Percentiles rank a stretch among this genome's conserved stretches.
Conservation (phyloP, 768 basidiomycete genomes). For the Kwoniella pini region DNA sequence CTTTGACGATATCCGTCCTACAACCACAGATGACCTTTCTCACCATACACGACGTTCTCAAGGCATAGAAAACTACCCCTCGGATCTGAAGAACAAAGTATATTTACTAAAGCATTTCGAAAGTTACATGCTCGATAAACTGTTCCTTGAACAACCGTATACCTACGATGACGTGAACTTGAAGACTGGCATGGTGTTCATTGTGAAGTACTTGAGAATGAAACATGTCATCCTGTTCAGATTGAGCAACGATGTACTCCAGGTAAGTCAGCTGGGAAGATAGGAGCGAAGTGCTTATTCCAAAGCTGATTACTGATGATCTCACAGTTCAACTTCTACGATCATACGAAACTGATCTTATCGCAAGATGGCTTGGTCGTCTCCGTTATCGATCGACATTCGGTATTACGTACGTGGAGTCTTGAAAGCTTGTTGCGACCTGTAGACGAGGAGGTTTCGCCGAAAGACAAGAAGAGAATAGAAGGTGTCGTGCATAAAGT, state of each 20-base stretch:
- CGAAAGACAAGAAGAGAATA: conserved; percentile 36
- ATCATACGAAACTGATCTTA: conserved; percentile 91
- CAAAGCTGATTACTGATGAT: not conserved
- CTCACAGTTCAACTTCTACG: conserved; percentile 93
- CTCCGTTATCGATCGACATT: conserved; percentile 88
- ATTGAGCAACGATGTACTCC: conserved; percentile 91
- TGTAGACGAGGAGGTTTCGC: conserved; percentile 18
- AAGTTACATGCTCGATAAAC: conserved; percentile 85
- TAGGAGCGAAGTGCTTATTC: not conserved
- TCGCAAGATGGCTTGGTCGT: conserved; percentile 75
- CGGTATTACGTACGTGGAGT: conserved; percentile 71
- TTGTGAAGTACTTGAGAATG: conserved; percentile 93
- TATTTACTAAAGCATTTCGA: conserved; percentile 93
- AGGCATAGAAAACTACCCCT: conserved; percentile 68
- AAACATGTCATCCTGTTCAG: conserved; percentile 97
- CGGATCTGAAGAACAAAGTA: conserved; percentile 81
- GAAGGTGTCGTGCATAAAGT: conserved; percentile 45
- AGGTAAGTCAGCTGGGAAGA: conserved; percentile 61
- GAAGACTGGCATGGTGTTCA: conserved; percentile 87
- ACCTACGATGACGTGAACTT: conserved; percentile 70
- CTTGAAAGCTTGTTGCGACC: conserved; percentile 67
- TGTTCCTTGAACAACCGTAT: conserved; percentile 82
- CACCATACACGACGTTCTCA: conserved; percentile 35
- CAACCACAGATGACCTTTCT: conserved; percentile 22
- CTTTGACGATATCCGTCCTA: conserved; percentile 79